Conservation (phyloP, 108 stramenopile species). For the Bacterosira constricta region DNA sequence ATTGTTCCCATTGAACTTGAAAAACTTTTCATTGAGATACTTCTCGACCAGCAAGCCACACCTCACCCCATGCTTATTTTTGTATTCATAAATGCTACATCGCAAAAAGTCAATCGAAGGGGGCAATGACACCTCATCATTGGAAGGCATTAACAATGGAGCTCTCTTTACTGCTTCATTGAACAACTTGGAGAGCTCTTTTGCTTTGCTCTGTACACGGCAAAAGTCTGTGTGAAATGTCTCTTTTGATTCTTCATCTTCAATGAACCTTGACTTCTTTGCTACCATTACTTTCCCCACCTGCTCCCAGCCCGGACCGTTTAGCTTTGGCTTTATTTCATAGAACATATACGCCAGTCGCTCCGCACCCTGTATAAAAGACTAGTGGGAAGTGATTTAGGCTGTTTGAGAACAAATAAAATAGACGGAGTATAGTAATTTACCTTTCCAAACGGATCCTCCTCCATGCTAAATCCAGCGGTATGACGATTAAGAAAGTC, state of each 20-base stretch:
- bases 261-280: constrained; percentile 38
- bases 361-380: constrained; percentile 31
- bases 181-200: constrained; percentile 32
- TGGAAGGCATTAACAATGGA: constrained; percentile 25
- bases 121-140: constrained; percentile 32
- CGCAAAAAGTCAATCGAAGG: constrained; percentile 43
- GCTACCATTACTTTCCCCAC: constrained; percentile 43
- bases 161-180: constrained; percentile 35
- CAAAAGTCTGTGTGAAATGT: constrained; percentile 46
- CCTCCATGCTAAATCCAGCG: constrained; percentile 37
- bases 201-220: constrained; percentile 27
- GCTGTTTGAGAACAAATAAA: background rate
- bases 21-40: constrained; percentile 50
- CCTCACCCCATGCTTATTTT: background rate
- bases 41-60: constrained; percentile 48
- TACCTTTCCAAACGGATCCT: constrained; percentile 45
- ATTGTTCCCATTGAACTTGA: constrained; percentile 59
- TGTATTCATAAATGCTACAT: constrained; percentile 51
- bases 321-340: constrained; percentile 27
- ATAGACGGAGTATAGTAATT: background rate
- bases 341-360: constrained; percentile 44
- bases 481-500: constrained; percentile 27
- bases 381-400: background rate
- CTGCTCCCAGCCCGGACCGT: constrained; percentile 16
- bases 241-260: constrained; percentile 42